Evolutionary conservation across 306 rosid species (phyloP).

Genomic region (Quercus aquifolioides): DNA sequence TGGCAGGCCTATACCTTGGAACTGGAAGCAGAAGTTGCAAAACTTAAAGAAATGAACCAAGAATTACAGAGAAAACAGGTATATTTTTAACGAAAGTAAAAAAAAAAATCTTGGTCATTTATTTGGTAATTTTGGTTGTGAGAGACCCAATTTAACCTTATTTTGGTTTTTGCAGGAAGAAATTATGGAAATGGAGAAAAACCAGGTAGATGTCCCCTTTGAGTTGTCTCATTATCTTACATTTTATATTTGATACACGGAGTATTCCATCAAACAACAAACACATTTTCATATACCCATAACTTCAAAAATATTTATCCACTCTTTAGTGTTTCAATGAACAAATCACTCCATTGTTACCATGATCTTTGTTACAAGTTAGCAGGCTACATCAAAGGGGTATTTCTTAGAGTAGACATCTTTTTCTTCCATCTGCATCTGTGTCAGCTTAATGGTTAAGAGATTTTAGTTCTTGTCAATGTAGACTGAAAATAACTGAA

Average conservation of each 20-base stretch:
- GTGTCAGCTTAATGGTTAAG: background rate
- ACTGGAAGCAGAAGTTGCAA: slow-evolving; percentile 81
- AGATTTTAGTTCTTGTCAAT: background rate
- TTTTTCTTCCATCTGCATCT: background rate
- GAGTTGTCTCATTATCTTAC: background rate
- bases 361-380: background rate
- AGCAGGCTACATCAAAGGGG: background rate
- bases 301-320: background rate
- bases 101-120: background rate
- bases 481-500: background rate
- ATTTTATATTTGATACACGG: background rate
- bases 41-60: slow-evolving; percentile 67
- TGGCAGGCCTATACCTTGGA: slow-evolving; percentile 90
- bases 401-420: background rate
- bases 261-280: background rate
- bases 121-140: background rate
- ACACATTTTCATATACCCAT: background rate
- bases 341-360: background rate
- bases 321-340: background rate
- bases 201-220: slow-evolving; percentile 40
- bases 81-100: background rate
- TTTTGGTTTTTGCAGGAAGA: slow-evolving; percentile 57
- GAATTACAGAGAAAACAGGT: slow-evolving; percentile 83
- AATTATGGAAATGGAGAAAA: slow-evolving; percentile 60
- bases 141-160: slow-evolving; percentile 13